Base-by-base conservation (phyloP, 2,329 filamentous ascomycete genomes). In the Dothideomycetes sp. region DNA sequence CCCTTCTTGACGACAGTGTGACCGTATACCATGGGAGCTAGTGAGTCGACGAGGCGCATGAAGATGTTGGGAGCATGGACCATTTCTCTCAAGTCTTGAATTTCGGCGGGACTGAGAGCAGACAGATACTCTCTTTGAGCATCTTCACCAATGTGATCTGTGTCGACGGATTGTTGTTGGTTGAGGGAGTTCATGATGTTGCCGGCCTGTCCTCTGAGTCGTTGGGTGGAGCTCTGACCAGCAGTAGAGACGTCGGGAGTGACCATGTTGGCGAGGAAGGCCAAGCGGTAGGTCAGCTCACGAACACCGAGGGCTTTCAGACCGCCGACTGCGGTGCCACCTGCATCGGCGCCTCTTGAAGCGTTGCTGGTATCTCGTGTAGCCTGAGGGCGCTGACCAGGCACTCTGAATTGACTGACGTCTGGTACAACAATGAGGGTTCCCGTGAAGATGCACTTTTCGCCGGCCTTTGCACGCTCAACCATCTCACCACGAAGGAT, bases 1-100 rank as follows among this genome's bases (percentile, higher is more conserved):
- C 91, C 91, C 63, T 98, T 98, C 68, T 98, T 98, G 56, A 98
- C 89, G 43, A 95, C 86, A 47, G 91, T 86, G 58, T 98, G 91
- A 11, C 91, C 91, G 55, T 94, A 98, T 3, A 98, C 88, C 73
- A 89, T 98, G 1, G 91, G 91, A 1, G 91, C 91, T 33, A 98
- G 80, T 0, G 88, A 95, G 54, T 94, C 84, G 24, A 98, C 87
- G 8, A 98, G 70, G 18, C 88, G 79, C 53, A 84, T 81, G 66
- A 95, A 98, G 51, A 96, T 95, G 59, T 94, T 88, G 47, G 93
- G 86, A 42, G 82, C 86, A 63, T 96, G 89, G 18, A 98, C 91
- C 80, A 98, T 91, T 43, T 78, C 71, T 62, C 87, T 82, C 49
- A 98, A 69, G 55, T 98, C 89, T 28, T 94, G 81, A 44, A 98